Conservation (phyloP, 108 stramenopile genomes). For the Licmophora abbreviata region DNA sequence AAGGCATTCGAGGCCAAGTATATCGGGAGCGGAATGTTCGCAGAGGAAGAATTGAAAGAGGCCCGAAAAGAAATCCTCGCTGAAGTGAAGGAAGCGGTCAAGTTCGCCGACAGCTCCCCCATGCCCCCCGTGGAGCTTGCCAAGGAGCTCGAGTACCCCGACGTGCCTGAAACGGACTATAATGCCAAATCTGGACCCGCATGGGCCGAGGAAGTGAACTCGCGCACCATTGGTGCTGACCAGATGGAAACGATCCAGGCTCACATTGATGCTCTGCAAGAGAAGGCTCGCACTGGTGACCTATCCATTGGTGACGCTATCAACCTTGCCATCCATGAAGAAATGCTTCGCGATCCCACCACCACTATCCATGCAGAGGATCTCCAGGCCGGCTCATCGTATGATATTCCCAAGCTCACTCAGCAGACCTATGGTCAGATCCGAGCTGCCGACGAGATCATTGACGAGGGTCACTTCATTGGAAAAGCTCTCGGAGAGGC, state of each 20-base stretch:
- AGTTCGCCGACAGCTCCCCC: slow-evolving; percentile 88
- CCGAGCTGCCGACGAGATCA: slow-evolving; percentile 97
- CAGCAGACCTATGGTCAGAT: slow-evolving; percentile 95
- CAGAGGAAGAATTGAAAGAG: slow-evolving; percentile 85
- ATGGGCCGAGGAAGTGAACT: slow-evolving; percentile 79
- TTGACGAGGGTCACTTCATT: slow-evolving; percentile 99
- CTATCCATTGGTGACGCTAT: slow-evolving; percentile 97
- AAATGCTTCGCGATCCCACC: slow-evolving; percentile 98
- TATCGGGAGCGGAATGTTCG: slow-evolving; percentile 61
- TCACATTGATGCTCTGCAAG: slow-evolving; percentile 66
- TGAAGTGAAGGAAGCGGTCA: slow-evolving; percentile 85
- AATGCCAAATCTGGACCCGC: slow-evolving; percentile 75
- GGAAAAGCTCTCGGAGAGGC: slow-evolving; percentile 98
- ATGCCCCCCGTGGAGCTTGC: slow-evolving; percentile 92
- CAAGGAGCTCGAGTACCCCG: slow-evolving; percentile 98
- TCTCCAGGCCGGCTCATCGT: slow-evolving; percentile 96
- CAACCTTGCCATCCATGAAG: slow-evolving; percentile 97
- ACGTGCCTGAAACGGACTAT: slow-evolving; percentile 92
- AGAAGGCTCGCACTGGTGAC: slow-evolving; percentile 82
- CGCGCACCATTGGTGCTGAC: slow-evolving; percentile 67
- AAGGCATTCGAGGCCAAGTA: slow-evolving; percentile 88
- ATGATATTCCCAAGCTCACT: slow-evolving; percentile 96
- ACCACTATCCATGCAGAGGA: slow-evolving; percentile 98
- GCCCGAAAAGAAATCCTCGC: slow-evolving; percentile 72
- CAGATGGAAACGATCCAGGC: slow-evolving; percentile 65